Evolutionary conservation across 2,329 filamentous ascomycete species (phyloP), one percentile per base, ranked within the genome.

Genomic region (Alternaria conjuncta): DNA sequence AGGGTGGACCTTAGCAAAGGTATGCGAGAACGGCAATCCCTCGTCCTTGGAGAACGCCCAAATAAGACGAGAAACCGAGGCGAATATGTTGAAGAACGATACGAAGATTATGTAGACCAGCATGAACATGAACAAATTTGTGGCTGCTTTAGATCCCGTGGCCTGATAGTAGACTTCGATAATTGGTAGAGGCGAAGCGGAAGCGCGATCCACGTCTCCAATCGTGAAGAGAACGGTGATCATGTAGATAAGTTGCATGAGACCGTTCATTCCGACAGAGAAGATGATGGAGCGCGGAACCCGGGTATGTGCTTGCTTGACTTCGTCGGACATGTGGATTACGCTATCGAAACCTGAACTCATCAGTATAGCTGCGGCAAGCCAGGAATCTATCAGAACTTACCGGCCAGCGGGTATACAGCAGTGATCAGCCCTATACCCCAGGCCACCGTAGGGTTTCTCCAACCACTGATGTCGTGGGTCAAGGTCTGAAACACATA

Each of bases 31-130:
- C 0, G 82, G 83, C 0, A 84, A 71, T 4, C 81, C 83, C 3
- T 80, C 80, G 56, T 85, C 84, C 2, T 81, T 70, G 9, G 84
- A 80, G 77, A 84, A 86, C 0, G 83, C 83, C 84, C 84, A 85
- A 3, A 81, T 81, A 1, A 85, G 71, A 5, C 84, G 80, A 1
- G 82, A 83, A 0, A 81, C 82, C 1, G 83, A 84, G 1, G 84
- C 82, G 7, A 84, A 77, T 36, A 78, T 75, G 18, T 79, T 80
- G 50, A 83, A 78, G 62, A 81, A 72, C 7, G 71, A 75, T 5
- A 78, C 70, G 69, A 47, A 74, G 71, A 81, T 75, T 30, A 76
- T 71, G 63, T 79, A 76, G 28, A 72, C 62, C 74, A 73, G 30
- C 62, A 74, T 66, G 51, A 65, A 32, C 20, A 71, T 57, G 51